Evolutionary conservation across 2,329 filamentous ascomycete genomes (phyloP), one percentile per base, ranked within the genome.

Genomic region (Fusarium sp.): DNA sequence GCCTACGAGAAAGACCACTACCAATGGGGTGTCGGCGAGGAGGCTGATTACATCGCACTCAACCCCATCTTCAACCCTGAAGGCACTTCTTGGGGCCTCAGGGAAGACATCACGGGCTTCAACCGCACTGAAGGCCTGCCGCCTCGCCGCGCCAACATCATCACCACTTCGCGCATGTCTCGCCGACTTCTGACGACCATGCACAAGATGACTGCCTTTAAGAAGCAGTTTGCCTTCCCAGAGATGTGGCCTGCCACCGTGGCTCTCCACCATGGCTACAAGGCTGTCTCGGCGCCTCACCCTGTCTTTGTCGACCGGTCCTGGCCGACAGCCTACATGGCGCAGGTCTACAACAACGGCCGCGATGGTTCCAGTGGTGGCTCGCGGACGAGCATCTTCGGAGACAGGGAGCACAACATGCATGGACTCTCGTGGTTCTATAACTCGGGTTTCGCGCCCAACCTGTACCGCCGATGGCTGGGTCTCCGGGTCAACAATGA

Each of bases 171-270:
- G 1, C 91, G 96, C 63, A 93, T 98, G 84, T 97, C 93, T 14
- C 91, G 92, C 58, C 91, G 91, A 56, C 90, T 98, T 57, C 88
- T 98, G 16, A 86, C 92, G 71, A 92, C 92, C 20, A 98, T 98
- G 96, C 96, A 98, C 85, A 90, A 91, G 65, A 95, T 98, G 85
- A 98, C 95, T 5, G 91, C 92, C 34, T 89, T 94, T 78, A 92
- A 93, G 80, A 95, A 95, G 77, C 94, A 97, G 83, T 94, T 94
- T 74, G 97, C 97, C 86, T 97, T 97, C 81, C 94, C 95, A 0
- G 96, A 98, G 83, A 98, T 98, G 95, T 98, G 95, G 95, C 94
- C 95, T 0, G 92, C 93, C 1, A 97, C 94, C 0, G 92, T 94
- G 1, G 94, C 95, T 2, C 88, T 98, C 11, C 95, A 98, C 70